A percentile compares a stretch with the other conserved stretches of the same genome.
These are phyloP conservation scores for Inosperma sp. DNA, from an alignment of 768 basidiomycete genomes.

Conservation along the genomic window DNA sequence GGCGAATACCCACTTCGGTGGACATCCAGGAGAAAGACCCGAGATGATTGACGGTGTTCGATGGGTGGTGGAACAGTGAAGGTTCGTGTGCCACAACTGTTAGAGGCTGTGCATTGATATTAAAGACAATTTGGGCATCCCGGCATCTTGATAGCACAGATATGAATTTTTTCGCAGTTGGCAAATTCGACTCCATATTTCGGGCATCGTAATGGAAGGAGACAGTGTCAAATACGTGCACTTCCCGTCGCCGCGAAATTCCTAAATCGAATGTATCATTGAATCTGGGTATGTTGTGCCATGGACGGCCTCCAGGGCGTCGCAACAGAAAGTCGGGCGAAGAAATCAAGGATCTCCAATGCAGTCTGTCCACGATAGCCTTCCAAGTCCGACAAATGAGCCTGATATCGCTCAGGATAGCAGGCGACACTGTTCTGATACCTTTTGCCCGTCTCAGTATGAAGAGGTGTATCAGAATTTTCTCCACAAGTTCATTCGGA, in stretches of 20 bases:
- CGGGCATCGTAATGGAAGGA: no score
- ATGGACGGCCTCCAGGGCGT: background rate
- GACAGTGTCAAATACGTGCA: no score
- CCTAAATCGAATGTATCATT: background rate
- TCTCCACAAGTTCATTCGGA: no score
- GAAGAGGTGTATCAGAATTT: no score
- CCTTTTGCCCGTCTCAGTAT: no score
- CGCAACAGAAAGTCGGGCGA: background rate
- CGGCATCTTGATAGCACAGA: no score
- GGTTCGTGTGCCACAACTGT: background rate
- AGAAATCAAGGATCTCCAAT: background rate
- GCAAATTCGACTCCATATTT: no score
- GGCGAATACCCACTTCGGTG: background rate
- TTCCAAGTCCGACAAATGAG: background rate
- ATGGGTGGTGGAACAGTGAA: background rate
- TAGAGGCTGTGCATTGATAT: background rate
- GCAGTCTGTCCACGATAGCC: background rate
- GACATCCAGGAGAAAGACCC: slow-evolving; percentile 1
- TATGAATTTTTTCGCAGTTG: no score
- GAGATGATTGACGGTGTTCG: background rate
- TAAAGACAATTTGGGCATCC: no score
- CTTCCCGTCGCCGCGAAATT: background rate
- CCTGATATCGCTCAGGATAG: background rate
- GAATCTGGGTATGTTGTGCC: background rate
- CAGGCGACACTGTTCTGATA: background rate